These are phyloP conservation scores for Acanthamoeba healyi DNA, from an alignment of 208 protist species.

Conservation along the genomic window DNA sequence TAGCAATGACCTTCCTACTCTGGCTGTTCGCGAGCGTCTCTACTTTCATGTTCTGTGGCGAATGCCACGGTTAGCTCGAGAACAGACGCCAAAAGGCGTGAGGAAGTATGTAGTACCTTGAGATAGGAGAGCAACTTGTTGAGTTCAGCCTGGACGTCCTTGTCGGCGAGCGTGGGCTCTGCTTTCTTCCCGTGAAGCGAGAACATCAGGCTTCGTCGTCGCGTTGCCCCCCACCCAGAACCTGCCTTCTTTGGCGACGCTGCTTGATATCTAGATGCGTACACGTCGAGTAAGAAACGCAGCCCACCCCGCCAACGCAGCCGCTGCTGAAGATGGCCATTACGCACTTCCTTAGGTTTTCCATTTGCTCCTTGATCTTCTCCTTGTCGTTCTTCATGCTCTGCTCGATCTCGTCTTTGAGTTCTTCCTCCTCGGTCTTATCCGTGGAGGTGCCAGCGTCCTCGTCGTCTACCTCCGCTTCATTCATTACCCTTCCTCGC, in stretches of 20 bases:
- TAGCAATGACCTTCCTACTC: conserved; percentile 50
- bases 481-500: background rate
- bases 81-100: background rate
- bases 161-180: background rate
- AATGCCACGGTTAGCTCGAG: background rate
- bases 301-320: background rate
- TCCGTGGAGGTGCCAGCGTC: background rate
- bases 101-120: background rate
- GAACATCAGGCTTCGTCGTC: background rate
- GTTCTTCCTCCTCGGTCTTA: conserved; percentile 27
- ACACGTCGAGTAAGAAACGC: background rate
- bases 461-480: background rate
- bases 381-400: conserved; percentile 61
- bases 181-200: background rate
- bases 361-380: conserved; percentile 60
- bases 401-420: conserved; percentile 65
- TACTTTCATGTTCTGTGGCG: conserved; percentile 18
- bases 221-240: background rate
- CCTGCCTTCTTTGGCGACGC: background rate
- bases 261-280: background rate
- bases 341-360: background rate
- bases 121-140: conserved; percentile 1
- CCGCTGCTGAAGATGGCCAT: background rate
- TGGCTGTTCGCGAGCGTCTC: conserved; percentile 57
- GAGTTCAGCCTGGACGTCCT: background rate